Percentiles rank a stretch among this genome's conserved stretches.
Conservation (phyloP, 345 rosid genomes). For the Microcos paniculata region DNA sequence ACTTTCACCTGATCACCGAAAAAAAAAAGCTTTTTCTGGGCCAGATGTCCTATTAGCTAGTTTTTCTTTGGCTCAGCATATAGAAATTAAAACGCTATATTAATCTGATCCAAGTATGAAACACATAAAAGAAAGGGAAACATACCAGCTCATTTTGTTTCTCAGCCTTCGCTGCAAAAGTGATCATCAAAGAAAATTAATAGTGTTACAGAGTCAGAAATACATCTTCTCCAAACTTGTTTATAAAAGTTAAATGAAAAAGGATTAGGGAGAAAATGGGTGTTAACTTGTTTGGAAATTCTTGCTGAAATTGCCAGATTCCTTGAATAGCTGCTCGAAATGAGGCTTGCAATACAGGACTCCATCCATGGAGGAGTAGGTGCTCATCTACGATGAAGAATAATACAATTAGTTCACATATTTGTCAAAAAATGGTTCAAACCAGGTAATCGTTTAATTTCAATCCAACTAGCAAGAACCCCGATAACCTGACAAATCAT, state of each 20-base stretch:
- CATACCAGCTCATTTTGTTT: slow-evolving; percentile 60
- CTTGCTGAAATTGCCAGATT: slow-evolving; percentile 98
- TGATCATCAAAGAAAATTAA: not conserved
- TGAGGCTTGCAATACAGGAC: slow-evolving; percentile 95
- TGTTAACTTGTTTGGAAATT: slow-evolving; percentile 69
- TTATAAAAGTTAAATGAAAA: too few species aligned
- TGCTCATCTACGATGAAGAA: slow-evolving; percentile 71
- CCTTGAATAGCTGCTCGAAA: slow-evolving; percentile 97
- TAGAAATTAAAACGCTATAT: not conserved
- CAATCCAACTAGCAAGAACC: not conserved
- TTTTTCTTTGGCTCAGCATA: too few species aligned
- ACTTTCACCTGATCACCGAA: too few species aligned
- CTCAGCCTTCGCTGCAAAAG: slow-evolving; percentile 49
- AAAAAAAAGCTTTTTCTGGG: too few species aligned
- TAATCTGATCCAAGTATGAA: not conserved
- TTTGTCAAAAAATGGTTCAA: not conserved
- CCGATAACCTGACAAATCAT: not conserved
- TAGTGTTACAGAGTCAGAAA: slow-evolving; percentile 10
- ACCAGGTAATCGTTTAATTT: not conserved
- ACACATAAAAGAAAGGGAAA: slow-evolving; percentile 1
- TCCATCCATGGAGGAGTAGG: slow-evolving; percentile 98
- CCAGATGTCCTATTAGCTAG: too few species aligned
- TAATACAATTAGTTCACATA: not conserved
- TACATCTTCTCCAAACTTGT: too few species aligned
- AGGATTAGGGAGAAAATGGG: not conserved